Evolutionary conservation across 2,329 filamentous ascomycete genomes (phyloP), one percentile per base, ranked within the genome.

Genomic region (Teratosphaeria epicoccoides): DNA sequence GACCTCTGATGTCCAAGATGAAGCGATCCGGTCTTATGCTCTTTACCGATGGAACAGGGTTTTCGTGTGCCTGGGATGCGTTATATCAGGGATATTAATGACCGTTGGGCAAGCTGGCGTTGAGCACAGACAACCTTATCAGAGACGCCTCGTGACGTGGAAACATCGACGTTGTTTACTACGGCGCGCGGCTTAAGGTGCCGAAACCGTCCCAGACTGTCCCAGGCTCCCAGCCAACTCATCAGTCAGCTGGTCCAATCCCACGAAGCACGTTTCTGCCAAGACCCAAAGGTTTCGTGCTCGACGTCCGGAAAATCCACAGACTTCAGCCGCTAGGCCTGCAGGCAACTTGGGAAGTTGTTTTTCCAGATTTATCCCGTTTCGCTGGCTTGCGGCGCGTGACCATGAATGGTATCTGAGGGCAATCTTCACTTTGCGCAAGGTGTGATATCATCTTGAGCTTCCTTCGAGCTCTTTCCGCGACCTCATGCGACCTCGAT

Each of bases 1-100:
- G 56, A 2, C 20, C 45, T 28, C 49, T 52, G 43, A 33, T 20
- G 40, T 46, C 49, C 20, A 28, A 46, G 44, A 28, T 23, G 12
- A 22, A 46, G 23, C 25, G 22, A 24, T 24, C 22, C 33, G 33
- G 14, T 20, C n/a, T 20, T 9, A 17, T 40, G 1, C n/a, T 20
- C n/a, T 20, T 37, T 37, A 2, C 14, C 20, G 33, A n/a, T n/a
- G n/a, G n/a, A n/a, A n/a, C n/a, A n/a, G n/a, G n/a, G n/a, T n/a
- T n/a, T n/a, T n/a, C n/a, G n/a, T n/a, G n/a, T n/a, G n/a, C n/a
- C n/a, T n/a, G n/a, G n/a, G n/a, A n/a, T n/a, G n/a, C n/a, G n/a
- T n/a, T n/a, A n/a, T n/a, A n/a, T n/a, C n/a, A n/a, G n/a, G n/a
- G n/a, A n/a, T n/a, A n/a, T n/a, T n/a, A 40, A 17, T 40, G n/a